These are phyloP conservation scores for Hypoxylon cercidicola DNA, from an alignment of 495 filamentous ascomycete genomes.

Conservation along the genomic window DNA sequence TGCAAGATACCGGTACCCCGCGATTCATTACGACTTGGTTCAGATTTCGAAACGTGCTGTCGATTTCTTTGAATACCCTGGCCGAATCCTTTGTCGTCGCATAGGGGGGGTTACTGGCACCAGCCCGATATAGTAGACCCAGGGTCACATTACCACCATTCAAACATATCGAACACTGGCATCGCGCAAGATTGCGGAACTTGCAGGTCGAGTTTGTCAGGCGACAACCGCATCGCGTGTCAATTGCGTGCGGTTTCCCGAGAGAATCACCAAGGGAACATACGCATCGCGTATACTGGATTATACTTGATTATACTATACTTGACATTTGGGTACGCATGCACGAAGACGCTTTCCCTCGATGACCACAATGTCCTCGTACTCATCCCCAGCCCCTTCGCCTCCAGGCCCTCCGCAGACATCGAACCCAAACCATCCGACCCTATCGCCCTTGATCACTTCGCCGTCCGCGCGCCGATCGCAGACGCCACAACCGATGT, in stretches of 20 bases:
- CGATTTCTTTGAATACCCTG: constrained; percentile 19
- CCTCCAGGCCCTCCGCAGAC: constrained; percentile 62
- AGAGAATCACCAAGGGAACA: too few species aligned
- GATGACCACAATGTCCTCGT: constrained; percentile 69
- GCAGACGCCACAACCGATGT: constrained; percentile 71
- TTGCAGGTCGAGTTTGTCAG: constrained; percentile 47
- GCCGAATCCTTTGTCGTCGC: constrained; percentile 22
- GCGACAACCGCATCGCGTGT: constrained; percentile 29
- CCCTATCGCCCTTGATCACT: constrained; percentile 73
- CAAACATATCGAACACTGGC: neutral
- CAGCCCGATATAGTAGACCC: constrained; percentile 18
- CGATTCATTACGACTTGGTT: neutral
- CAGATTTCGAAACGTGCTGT: constrained; percentile 9
- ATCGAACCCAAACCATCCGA: constrained; percentile 64
- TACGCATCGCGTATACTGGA: too few species aligned
- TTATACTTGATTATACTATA: neutral
- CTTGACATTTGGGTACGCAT: constrained; percentile 33
- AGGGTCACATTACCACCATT: constrained; percentile 5
- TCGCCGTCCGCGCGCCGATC: constrained; percentile 65
- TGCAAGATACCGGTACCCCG: neutral
- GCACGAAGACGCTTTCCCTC: constrained; percentile 41
- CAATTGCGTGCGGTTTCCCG: neutral
- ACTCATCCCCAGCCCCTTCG: constrained; percentile 62
- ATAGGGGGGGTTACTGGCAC: neutral
- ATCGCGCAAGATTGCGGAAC: constrained; percentile 28